Conservation (phyloP, 2,329 filamentous ascomycete genomes). For the Scedosporium dehoogii region DNA sequence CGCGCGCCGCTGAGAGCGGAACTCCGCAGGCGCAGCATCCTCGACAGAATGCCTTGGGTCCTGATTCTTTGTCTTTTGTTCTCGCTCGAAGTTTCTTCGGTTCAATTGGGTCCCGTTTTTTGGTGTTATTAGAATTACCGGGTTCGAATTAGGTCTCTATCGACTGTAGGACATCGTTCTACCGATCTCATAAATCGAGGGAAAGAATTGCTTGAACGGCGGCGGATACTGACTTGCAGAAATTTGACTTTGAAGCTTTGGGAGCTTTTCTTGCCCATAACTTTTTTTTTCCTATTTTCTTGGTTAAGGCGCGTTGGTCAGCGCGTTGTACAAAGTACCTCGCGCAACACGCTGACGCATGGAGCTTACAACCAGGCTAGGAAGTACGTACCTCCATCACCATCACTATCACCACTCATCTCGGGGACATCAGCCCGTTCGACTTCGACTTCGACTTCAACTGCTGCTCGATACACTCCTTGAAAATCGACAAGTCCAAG, state of each 20-base stretch:
- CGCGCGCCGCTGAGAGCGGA: neutral
- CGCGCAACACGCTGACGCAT: too few species aligned
- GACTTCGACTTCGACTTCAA: too few species aligned
- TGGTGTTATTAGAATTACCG: too few species aligned
- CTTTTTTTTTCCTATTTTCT: neutral
- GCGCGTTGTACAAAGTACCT: neutral
- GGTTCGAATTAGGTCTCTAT: neutral
- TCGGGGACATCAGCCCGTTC: too few species aligned
- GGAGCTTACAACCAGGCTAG: too few species aligned
- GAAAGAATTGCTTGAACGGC: neutral
- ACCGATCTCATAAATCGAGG: neutral
- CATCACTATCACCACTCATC: too few species aligned
- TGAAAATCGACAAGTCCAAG: too few species aligned
- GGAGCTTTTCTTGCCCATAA: neutral
- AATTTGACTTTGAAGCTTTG: neutral
- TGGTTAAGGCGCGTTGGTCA: neutral
- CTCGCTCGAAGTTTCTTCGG: neutral
- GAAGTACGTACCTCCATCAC: too few species aligned
- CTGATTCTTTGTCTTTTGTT: neutral
- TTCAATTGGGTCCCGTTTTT: too few species aligned
- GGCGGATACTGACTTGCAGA: neutral
- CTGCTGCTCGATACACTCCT: too few species aligned
- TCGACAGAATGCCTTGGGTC: neutral
- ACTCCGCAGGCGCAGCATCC: slow-evolving; percentile 5
- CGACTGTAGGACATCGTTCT: neutral